Percentiles rank a stretch among this genome's conserved stretches.
Evolutionary conservation across 2,329 filamentous ascomycete species (phyloP).

Genomic region (Raffaelea deltoideospora): DNA sequence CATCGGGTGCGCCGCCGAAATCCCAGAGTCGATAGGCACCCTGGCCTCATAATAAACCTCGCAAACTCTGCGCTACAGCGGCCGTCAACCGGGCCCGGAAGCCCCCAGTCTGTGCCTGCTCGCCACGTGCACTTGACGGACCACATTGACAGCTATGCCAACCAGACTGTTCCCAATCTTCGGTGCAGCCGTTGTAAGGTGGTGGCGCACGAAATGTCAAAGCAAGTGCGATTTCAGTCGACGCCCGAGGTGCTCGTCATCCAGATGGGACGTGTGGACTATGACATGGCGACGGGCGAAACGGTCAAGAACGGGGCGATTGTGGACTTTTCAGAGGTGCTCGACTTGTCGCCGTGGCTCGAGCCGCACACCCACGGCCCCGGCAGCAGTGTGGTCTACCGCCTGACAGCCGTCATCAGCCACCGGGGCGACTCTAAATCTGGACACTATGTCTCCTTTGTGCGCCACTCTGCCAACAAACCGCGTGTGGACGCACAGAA

Average conservation of each 20-base stretch:
- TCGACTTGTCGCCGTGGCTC: constrained; percentile 8
- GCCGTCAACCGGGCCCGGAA: no score
- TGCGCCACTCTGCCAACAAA: background rate
- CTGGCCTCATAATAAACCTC: constrained; percentile 1
- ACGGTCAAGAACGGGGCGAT: background rate
- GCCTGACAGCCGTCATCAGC: constrained; percentile 7
- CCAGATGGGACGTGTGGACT: constrained; percentile 1
- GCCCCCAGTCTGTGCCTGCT: no score
- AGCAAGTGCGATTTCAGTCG: constrained; percentile 4
- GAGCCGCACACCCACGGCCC: constrained; percentile 6
- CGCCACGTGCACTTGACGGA: background rate
- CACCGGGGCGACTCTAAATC: constrained; percentile 1
- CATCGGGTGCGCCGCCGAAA: constrained; percentile 1
- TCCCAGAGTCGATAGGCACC: background rate
- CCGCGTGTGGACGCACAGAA: background rate
- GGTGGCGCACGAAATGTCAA: background rate
- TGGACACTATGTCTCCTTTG: constrained; percentile 8
- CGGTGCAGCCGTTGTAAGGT: constrained; percentile 2
- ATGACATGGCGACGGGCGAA: rapidly evolving
- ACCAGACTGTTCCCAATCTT: background rate
- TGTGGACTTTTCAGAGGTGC: constrained; percentile 4
- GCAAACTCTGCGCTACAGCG: no score
- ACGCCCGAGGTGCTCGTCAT: constrained; percentile 7
- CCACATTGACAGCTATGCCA: background rate
- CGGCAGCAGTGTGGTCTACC: constrained; percentile 5